Conservation (phyloP, 345 rosid genomes). For the Linum usitatissimum region DNA sequence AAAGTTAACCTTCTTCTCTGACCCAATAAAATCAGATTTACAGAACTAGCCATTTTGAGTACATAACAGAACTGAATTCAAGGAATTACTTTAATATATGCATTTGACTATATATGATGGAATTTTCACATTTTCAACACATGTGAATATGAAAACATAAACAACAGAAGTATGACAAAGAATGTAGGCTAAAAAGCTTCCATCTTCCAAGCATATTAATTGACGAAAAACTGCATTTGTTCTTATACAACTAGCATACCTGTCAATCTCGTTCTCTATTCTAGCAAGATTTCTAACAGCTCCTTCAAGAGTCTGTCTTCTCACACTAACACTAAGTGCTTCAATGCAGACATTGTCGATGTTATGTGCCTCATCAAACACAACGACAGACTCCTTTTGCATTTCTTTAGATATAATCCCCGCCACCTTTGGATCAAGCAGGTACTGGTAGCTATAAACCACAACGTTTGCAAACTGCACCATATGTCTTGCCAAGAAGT, state of each 20-base stretch:
- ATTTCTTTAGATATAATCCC: constrained; percentile 94
- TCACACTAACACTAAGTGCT: constrained; percentile 89
- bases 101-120: too few relatives aligned
- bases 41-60: background rate
- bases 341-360: constrained; percentile 96
- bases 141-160: too few relatives aligned
- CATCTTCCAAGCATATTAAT: background rate
- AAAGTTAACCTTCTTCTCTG: background rate
- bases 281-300: constrained; percentile 74
- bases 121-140: too few relatives aligned
- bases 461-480: constrained; percentile 85
- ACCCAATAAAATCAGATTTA: background rate
- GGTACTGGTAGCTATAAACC: constrained; percentile 91
- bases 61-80: too few relatives aligned
- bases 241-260: constrained; percentile 30
- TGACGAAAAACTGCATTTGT: too few relatives aligned
- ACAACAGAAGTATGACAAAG: background rate
- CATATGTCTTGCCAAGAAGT: constrained; percentile 90
- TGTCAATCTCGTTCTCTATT: constrained; percentile 71
- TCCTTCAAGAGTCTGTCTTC: constrained; percentile 89
- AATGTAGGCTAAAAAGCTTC: background rate
- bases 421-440: constrained; percentile 97
- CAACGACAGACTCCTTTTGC: constrained; percentile 90
- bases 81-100: too few relatives aligned
- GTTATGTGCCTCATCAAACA: constrained; percentile 96